Conservation (phyloP, 352 stramenopile species). For the Phytophthora cactorum region DNA sequence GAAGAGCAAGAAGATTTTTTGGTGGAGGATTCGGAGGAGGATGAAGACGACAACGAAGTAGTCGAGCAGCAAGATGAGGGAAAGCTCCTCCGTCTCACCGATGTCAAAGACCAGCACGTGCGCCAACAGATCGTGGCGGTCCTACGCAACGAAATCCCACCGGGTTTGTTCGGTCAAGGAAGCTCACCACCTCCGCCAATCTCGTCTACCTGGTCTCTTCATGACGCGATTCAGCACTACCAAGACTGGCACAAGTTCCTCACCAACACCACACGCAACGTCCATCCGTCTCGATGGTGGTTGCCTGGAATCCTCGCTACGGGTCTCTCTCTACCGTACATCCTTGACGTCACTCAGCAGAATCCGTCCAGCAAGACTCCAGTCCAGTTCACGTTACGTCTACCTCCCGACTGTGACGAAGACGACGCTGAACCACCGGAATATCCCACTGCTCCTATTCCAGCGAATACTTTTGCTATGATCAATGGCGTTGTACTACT, state of each 20-base stretch:
- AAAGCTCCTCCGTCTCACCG: constrained; percentile 4
- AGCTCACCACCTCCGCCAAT: not conserved
- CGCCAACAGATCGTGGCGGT: constrained; percentile 22
- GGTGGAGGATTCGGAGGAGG: not conserved
- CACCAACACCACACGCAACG: not conserved
- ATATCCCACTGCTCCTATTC: not conserved
- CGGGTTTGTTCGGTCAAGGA: not conserved
- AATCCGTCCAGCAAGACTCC: not conserved
- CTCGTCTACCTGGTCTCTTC: constrained; percentile 19
- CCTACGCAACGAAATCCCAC: constrained; percentile 30
- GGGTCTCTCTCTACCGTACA: constrained; percentile 5
- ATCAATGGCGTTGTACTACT: constrained; percentile 45
- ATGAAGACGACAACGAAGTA: constrained; percentile 8
- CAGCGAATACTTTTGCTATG: constrained; percentile 21
- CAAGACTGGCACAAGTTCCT: constrained; percentile 27
- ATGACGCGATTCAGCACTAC: constrained; percentile 36
- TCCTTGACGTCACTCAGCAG: constrained; percentile 15
- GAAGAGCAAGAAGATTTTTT: not conserved
- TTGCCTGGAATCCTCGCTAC: constrained; percentile 23
- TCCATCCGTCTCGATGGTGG: constrained; percentile 13
- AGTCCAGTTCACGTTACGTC: constrained; percentile 18
- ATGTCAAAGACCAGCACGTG: constrained; percentile 19
- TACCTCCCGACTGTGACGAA: not conserved
- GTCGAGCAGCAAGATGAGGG: not conserved
- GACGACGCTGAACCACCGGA: constrained; percentile 1